Conservation (phyloP, 2,329 filamentous ascomycete genomes). For the Colletotrichum sansevieriae region DNA sequence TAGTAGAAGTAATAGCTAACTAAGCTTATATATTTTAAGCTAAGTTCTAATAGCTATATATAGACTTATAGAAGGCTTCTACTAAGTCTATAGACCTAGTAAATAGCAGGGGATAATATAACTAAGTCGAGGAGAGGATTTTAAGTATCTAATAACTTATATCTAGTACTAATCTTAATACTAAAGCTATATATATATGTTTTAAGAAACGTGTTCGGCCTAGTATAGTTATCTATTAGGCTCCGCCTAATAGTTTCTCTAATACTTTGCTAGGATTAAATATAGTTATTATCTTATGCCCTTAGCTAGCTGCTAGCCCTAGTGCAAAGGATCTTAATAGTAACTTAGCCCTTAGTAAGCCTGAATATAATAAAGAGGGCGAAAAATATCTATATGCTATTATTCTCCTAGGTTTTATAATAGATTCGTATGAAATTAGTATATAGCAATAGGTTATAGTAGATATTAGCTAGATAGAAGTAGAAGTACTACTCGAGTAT, state of each 20-base stretch:
- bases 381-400: slow-evolving; percentile 53
- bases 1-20: slow-evolving; percentile 50
- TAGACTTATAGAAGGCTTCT: slow-evolving; percentile 51
- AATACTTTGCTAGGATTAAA: slow-evolving; percentile 43
- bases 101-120: not conserved
- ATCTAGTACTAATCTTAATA: slow-evolving; percentile 50
- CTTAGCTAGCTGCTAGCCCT: slow-evolving; percentile 41
- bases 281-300: slow-evolving; percentile 52
- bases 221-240: slow-evolving; percentile 57
- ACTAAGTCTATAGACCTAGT: not conserved
- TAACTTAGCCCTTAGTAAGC: slow-evolving; percentile 34
- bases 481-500: no score
- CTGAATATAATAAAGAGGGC: slow-evolving; percentile 26
- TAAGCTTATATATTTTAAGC: slow-evolving; percentile 57
- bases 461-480: no score
- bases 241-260: slow-evolving; percentile 38
- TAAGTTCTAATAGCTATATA: slow-evolving; percentile 58
- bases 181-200: slow-evolving; percentile 41
- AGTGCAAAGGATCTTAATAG: slow-evolving; percentile 44
- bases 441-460: no score
- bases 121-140: not conserved
- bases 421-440: no score
- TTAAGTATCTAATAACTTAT: slow-evolving; percentile 18
- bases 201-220: slow-evolving; percentile 58
- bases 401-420: slow-evolving; percentile 48